Conservation (phyloP, 441 rosid species). For the Macaranga tanarius region DNA sequence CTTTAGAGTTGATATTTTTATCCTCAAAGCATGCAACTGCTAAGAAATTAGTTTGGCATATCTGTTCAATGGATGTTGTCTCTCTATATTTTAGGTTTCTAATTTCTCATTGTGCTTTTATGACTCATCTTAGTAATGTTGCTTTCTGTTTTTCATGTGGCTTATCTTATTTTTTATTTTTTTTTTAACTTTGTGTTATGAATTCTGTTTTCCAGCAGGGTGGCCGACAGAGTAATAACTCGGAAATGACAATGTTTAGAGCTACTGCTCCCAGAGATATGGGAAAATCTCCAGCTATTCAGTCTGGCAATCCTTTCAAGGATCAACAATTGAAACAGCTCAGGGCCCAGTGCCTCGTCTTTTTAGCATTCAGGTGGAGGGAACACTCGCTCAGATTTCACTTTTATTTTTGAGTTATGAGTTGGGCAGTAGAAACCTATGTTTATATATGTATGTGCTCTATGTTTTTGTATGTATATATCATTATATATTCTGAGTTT, state of each 20-base stretch:
- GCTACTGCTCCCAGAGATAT: constrained; percentile 54
- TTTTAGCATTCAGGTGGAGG: constrained; percentile 80
- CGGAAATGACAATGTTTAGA: constrained; percentile 52
- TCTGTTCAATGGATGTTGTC: not conserved
- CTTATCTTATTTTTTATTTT: not conserved
- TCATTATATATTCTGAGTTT: constrained; percentile 9
- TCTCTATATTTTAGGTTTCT: not conserved
- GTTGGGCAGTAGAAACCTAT: constrained; percentile 11
- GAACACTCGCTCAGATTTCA: constrained; percentile 15
- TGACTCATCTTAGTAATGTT: not conserved
- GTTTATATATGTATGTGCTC: not conserved
- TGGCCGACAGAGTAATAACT: constrained; percentile 45
- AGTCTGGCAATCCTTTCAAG: constrained; percentile 70
- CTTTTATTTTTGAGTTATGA: constrained; percentile 15
- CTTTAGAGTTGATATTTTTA: not conserved
- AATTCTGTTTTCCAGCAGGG: constrained; percentile 39
- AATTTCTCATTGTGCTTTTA: constrained; percentile 9
- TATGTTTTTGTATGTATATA: not conserved
- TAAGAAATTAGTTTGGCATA: constrained; percentile 5
- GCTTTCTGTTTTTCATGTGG: not conserved
- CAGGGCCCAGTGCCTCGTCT: constrained; percentile 95
- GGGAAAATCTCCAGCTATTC: constrained; percentile 64
- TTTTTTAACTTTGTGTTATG: not conserved
- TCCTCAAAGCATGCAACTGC: not conserved
- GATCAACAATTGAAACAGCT: constrained; percentile 94